Evolutionary conservation across 2,329 filamentous ascomycete species (phyloP).

Genomic region (Ophiostoma quercus): DNA sequence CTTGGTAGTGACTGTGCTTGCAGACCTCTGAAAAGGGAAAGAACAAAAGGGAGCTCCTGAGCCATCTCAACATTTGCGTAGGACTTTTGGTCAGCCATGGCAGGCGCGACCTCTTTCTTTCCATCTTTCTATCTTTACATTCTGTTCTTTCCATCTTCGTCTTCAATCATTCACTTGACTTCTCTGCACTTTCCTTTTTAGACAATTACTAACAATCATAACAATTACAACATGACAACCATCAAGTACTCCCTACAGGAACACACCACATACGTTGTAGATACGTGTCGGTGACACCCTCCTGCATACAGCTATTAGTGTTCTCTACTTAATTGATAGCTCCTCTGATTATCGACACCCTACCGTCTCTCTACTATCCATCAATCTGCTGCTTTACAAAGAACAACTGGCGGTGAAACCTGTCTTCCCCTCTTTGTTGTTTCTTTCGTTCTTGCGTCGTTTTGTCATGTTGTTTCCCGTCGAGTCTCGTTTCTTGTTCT

Average conservation of each 20-base stretch:
- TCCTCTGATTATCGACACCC: not conserved
- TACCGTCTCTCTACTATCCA: not conserved
- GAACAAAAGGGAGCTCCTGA: slow-evolving; percentile 4
- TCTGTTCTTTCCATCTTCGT: no score
- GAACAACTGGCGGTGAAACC: slow-evolving; percentile 7
- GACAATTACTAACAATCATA: no score
- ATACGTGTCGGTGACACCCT: slow-evolving; percentile 2
- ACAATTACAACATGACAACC: no score
- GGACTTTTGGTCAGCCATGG: not conserved
- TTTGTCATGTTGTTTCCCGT: not conserved
- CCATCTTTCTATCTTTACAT: not conserved
- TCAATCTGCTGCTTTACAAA: not conserved
- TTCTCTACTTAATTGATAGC: not conserved
- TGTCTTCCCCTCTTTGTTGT: not conserved
- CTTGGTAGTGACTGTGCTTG: no score
- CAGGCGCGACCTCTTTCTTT: not conserved
- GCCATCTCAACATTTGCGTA: slow-evolving; percentile 11
- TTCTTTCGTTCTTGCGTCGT: not conserved
- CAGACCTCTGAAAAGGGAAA: not conserved
- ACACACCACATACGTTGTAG: not conserved
- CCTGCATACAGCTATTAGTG: not conserved
- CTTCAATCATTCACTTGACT: no score
- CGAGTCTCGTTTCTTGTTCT: not conserved
- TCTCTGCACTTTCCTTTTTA: no score
- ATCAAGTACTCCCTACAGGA: not conserved